Evolutionary conservation across 768 basidiomycete species (phyloP).

Genomic region (Leucogyrophana mollusca): DNA sequence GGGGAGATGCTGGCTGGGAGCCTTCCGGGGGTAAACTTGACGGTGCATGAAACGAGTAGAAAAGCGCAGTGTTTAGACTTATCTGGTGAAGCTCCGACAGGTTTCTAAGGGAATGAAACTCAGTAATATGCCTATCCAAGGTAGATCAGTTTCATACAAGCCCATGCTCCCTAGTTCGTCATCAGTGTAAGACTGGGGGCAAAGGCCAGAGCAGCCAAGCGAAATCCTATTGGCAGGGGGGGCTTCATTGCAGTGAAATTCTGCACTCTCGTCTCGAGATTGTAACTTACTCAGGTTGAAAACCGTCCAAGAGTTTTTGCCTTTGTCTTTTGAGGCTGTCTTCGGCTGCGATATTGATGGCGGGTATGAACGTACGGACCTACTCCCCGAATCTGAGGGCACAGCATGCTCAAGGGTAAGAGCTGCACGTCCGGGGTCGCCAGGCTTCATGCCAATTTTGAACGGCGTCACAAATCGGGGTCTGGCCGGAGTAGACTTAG

Average conservation of each 20-base stretch:
- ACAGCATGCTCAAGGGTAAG: slow-evolving; percentile 9
- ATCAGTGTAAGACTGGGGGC: slow-evolving; percentile 44
- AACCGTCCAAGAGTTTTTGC: slow-evolving; percentile 2
- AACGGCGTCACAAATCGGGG: slow-evolving; percentile 62
- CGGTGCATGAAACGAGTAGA: slow-evolving; percentile 56
- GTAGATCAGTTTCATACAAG: slow-evolving; percentile 41
- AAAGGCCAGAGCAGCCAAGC: slow-evolving; percentile 47
- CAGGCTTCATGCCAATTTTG: slow-evolving; percentile 50
- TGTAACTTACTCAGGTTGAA: slow-evolving; percentile 46
- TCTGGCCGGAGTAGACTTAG: slow-evolving; percentile 29
- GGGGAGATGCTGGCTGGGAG: slow-evolving; percentile 12
- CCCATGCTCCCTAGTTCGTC: slow-evolving; percentile 48
- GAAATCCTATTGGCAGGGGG: slow-evolving; percentile 38
- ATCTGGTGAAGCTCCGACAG: slow-evolving; percentile 51
- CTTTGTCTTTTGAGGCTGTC: slow-evolving; percentile 8
- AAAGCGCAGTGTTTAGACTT: slow-evolving; percentile 51
- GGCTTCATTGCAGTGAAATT: slow-evolving; percentile 18
- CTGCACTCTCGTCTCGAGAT: not conserved
- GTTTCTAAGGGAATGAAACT: slow-evolving; percentile 37
- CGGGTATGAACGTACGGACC: slow-evolving; percentile 16
- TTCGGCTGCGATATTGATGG: slow-evolving; percentile 11
- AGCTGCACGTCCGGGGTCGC: slow-evolving; percentile 35
- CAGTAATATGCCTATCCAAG: slow-evolving; percentile 3
- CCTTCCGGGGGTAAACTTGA: slow-evolving; percentile 27
- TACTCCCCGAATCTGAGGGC: not conserved